Evolutionary conservation across 352 stramenopile species (phyloP).

Genomic region (Paralagenidium karlingii): DNA sequence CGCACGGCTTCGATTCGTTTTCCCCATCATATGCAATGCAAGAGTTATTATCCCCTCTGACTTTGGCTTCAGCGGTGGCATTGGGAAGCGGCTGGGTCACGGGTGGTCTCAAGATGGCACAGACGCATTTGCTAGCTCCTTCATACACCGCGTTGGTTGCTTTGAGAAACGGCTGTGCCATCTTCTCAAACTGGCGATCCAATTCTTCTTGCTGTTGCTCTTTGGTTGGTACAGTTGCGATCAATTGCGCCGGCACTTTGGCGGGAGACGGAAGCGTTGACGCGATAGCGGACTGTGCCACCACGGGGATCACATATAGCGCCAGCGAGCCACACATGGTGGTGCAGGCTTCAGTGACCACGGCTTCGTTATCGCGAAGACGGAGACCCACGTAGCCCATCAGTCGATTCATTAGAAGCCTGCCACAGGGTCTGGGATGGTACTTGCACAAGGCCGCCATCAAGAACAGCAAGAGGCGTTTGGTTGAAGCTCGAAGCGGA

Average conservation of each 20-base stretch:
- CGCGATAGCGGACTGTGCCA: too few species aligned
- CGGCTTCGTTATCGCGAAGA: slow-evolving; percentile 35
- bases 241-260: background rate
- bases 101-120: slow-evolving; percentile 22
- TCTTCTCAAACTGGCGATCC: too few species aligned
- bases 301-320: slow-evolving; percentile 24
- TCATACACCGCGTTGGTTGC: too few species aligned
- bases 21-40: slow-evolving; percentile 48
- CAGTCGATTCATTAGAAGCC: slow-evolving; percentile 26
- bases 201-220: too few species aligned
- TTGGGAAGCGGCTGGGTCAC: slow-evolving; percentile 21
- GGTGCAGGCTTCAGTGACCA: slow-evolving; percentile 37
- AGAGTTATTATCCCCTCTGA: too few species aligned
- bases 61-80: slow-evolving; percentile 29
- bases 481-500: slow-evolving; percentile 28
- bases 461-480: slow-evolving; percentile 45
- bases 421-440: slow-evolving; percentile 16
- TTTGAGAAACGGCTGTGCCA: too few species aligned
- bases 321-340: slow-evolving; percentile 36
- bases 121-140: slow-evolving; percentile 40
- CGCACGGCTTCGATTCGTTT: background rate
- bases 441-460: slow-evolving; percentile 36
- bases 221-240: too few species aligned
- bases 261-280: too few species aligned
- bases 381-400: slow-evolving; percentile 27